Evolutionary conservation across 2,329 filamentous ascomycete genomes (phyloP).

Genomic region (Setomelanomma holmii): DNA sequence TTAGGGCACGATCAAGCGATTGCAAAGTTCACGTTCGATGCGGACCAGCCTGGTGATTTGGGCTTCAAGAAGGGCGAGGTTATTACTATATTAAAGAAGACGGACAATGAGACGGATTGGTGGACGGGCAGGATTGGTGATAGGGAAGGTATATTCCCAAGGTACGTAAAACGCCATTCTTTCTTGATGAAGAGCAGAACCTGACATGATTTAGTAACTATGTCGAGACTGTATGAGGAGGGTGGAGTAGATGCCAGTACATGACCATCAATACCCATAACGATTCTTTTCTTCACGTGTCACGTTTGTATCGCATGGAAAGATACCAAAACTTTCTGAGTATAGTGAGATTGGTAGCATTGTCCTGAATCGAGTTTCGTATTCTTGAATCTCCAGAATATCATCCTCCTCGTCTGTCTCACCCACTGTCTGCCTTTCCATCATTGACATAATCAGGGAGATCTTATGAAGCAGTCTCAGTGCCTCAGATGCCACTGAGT

Average conservation of each 20-base stretch:
- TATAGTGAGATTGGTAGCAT: conserved; percentile 15
- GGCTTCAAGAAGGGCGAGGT: conserved; percentile 97
- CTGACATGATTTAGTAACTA: conserved; percentile 44
- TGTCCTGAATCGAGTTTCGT: no score
- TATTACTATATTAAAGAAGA: conserved; percentile 93
- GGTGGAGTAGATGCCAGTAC: neutral
- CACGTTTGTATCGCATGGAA: conserved; percentile 5
- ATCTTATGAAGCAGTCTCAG: no score
- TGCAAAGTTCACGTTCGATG: conserved; percentile 92
- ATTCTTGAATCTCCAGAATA: no score
- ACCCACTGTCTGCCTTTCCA: no score
- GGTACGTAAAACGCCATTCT: conserved; percentile 54
- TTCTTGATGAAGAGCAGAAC: neutral
- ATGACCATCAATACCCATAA: neutral
- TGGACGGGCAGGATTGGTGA: conserved; percentile 93
- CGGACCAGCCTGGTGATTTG: conserved; percentile 89
- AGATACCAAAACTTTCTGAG: conserved; percentile 19
- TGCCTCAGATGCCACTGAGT: no score
- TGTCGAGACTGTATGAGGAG: conserved; percentile 44
- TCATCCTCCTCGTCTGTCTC: no score
- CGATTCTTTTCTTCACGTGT: conserved; percentile 5
- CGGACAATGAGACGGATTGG: conserved; percentile 94
- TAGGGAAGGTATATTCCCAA: conserved; percentile 91
- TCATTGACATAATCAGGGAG: no score
- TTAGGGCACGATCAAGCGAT: conserved; percentile 77